Conservation (phyloP, 495 filamentous ascomycete genomes). For the Aspergillus baeticus region DNA sequence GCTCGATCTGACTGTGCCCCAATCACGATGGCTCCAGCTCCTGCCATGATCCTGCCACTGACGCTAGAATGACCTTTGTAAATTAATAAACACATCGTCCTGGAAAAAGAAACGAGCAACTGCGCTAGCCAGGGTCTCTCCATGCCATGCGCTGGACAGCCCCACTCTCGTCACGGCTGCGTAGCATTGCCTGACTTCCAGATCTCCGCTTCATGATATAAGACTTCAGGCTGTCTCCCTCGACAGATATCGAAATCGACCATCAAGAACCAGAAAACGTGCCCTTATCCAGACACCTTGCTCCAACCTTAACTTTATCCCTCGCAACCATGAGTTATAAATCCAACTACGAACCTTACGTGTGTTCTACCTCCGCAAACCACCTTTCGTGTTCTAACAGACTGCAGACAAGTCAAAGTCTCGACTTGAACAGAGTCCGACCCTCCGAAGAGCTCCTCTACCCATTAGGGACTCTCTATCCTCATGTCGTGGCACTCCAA, state of each 20-base stretch:
- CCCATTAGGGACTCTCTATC: conserved; percentile 39
- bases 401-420: conserved; percentile 17
- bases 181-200: conserved; percentile 8
- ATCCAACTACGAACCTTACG: conserved; percentile 46
- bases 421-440: conserved; percentile 29
- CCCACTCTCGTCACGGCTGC: conserved; percentile 10
- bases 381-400: neutral
- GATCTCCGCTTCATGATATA: conserved; percentile 16
- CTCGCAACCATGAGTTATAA: conserved; percentile 40
- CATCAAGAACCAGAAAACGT: conserved; percentile 8
- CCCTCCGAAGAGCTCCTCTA: conserved; percentile 37
- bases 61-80: neutral
- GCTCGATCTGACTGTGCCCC: conserved; percentile 1
- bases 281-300: neutral
- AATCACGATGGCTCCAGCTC: neutral
- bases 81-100: neutral
- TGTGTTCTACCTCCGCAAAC: conserved; percentile 21
- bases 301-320: neutral
- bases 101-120: conserved; percentile 14
- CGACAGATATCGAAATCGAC: conserved; percentile 3
- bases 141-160: conserved; percentile 18
- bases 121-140: conserved; percentile 11
- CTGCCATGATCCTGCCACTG: neutral
- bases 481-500: conserved; percentile 41
- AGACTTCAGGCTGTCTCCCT: conserved; percentile 20